A percentile compares a stretch with the other conserved stretches of the same genome.
Conservation (phyloP, 306 rosid genomes). For the Fragaria ananassa region DNA sequence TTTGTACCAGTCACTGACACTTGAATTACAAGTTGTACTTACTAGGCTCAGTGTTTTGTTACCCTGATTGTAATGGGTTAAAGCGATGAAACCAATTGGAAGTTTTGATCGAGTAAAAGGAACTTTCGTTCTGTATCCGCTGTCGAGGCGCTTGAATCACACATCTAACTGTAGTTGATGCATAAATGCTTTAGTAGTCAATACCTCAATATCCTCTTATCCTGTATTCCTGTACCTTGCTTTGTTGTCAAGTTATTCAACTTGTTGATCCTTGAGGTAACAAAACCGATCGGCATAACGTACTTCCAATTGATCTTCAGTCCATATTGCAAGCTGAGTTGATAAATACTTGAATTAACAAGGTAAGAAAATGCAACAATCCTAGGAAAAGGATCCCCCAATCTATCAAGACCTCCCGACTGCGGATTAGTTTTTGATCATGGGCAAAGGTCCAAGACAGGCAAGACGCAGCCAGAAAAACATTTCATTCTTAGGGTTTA, state of each 20-base stretch:
- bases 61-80: constrained; percentile 16
- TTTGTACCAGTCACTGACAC: constrained; percentile 1
- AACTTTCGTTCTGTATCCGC: neutral
- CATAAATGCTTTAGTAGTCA: neutral
- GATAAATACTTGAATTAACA: too few species aligned
- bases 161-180: neutral
- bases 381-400: too few species aligned
- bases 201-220: neutral
- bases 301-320: neutral
- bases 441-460: too few species aligned
- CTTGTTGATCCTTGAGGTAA: neutral
- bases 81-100: neutral
- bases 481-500: too few species aligned
- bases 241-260: neutral
- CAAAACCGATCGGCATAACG: too few species aligned
- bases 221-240: neutral
- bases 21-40: constrained; percentile 24
- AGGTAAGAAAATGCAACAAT: neutral
- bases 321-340: neutral
- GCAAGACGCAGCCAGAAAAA: too few species aligned
- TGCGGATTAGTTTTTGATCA: too few species aligned
- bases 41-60: constrained; percentile 12
- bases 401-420: too few species aligned
- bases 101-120: neutral
- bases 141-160: neutral